Percentiles rank a stretch among this genome's conserved stretches.
These are phyloP conservation scores for Orbilia ellipsospora DNA, from an alignment of 2,329 filamentous ascomycete species.

Conservation along the genomic window DNA sequence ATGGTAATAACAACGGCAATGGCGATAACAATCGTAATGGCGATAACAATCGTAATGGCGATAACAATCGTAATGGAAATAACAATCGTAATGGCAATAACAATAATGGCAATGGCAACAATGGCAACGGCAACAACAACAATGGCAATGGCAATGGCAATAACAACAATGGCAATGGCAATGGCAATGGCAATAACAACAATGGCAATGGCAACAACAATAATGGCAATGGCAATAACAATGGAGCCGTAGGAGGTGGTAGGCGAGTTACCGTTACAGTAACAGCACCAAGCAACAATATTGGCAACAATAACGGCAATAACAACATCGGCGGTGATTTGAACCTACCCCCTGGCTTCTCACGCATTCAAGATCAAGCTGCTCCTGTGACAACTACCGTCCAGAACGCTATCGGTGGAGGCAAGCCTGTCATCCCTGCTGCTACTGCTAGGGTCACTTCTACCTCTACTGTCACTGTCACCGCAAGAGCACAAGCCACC, in stretches of 20 bases:
- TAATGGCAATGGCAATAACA: no score
- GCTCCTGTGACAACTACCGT: background rate
- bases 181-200: background rate
- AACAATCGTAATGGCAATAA: slow-evolving; percentile 5
- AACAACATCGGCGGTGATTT: no score
- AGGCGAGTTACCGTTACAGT: no score
- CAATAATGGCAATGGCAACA: background rate
- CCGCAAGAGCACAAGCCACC: background rate
- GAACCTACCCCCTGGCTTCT: no score
- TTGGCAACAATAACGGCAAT: no score
- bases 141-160: background rate
- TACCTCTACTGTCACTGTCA: background rate
- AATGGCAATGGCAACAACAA: slow-evolving; percentile 3
- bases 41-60: slow-evolving; percentile 1
- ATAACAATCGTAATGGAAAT: background rate
- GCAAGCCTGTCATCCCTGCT: background rate
- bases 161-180: no score
- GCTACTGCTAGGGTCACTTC: background rate
- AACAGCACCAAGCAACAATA: no score
- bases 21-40: background rate
- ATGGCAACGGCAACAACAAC: background rate
- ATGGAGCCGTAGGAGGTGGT: no score
- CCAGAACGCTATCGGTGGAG: background rate
- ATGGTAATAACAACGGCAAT: background rate
- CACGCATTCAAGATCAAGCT: no score